Evolutionary conservation across 106 monocot genomes (phyloP).

Genomic region (Ottelia alismoides): DNA sequence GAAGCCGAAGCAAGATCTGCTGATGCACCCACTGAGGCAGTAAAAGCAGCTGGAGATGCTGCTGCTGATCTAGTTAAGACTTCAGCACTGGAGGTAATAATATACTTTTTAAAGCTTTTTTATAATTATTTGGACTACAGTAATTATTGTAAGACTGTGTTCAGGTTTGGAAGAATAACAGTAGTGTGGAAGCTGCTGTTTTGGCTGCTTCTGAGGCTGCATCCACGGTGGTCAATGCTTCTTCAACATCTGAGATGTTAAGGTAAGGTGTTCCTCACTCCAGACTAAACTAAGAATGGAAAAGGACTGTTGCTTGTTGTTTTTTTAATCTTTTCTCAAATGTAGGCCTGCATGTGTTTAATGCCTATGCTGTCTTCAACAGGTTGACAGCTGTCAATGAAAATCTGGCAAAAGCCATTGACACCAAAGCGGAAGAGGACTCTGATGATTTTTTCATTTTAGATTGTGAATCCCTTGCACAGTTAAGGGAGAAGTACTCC

Average conservation of each 20-base stretch:
- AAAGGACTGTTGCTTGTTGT: too few relatives aligned
- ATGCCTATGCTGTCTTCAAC: too few relatives aligned
- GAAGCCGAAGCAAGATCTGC: constrained; percentile 81
- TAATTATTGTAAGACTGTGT: background rate
- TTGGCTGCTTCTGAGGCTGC: constrained; percentile 86
- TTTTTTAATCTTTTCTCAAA: too few relatives aligned
- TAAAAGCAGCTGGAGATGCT: constrained; percentile 96
- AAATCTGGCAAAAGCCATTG: too few relatives aligned
- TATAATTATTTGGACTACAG: too few relatives aligned
- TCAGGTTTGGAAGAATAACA: constrained; percentile 65
- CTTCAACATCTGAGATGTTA: constrained; percentile 56
- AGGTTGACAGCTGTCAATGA: too few relatives aligned
- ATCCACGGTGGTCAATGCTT: constrained; percentile 89
- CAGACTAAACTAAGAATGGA: too few relatives aligned
- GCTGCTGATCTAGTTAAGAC: constrained; percentile 89
- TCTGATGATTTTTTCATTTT: constrained; percentile 47
- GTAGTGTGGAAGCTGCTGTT: constrained; percentile 62
- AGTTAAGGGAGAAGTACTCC: constrained; percentile 62
- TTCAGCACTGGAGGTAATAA: constrained; percentile 72
- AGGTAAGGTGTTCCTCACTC: constrained; percentile 20
- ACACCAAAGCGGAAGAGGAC: constrained; percentile 30
- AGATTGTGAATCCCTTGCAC: constrained; percentile 48
- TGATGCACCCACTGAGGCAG: constrained; percentile 77
- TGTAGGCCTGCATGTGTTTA: too few relatives aligned
- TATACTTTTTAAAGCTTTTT: constrained; percentile 1